A percentile compares a stretch with the other conserved stretches of the same genome.
Evolutionary conservation across 2,329 filamentous ascomycete genomes (phyloP).

Genomic region (Grosmannia serpens): DNA sequence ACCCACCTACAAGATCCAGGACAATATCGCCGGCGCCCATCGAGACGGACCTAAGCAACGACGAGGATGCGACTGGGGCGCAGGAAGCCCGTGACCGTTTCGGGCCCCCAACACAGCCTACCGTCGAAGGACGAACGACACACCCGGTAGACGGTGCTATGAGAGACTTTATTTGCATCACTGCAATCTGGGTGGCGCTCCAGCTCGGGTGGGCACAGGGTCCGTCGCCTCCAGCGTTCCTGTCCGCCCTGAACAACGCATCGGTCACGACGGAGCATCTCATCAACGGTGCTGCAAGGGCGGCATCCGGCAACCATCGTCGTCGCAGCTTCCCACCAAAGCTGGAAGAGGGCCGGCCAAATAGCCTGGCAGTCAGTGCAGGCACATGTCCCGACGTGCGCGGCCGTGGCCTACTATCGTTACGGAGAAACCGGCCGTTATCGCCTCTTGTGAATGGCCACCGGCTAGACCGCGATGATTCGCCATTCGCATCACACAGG

Average conservation of each 20-base stretch:
- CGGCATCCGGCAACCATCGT: background rate
- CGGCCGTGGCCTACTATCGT: constrained; percentile 7
- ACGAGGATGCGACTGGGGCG: constrained; percentile 5
- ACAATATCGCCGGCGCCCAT: constrained; percentile 9
- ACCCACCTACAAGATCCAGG: constrained; percentile 30
- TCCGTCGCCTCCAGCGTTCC: background rate
- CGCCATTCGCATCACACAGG: constrained; percentile 1
- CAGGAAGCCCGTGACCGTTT: constrained; percentile 4
- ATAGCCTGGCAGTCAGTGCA: background rate
- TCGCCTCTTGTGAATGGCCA: background rate
- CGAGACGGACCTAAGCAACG: constrained; percentile 15
- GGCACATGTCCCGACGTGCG: background rate
- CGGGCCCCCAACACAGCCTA: background rate
- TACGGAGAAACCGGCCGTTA: background rate
- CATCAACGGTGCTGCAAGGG: background rate
- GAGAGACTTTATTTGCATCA: constrained; percentile 37
- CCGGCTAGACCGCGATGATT: constrained; percentile 2
- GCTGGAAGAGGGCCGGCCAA: background rate
- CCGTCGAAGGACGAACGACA: constrained; percentile 19
- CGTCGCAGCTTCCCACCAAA: background rate
- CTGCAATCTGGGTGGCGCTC: constrained; percentile 39
- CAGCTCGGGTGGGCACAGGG: constrained; percentile 26
- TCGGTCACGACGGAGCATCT: background rate
- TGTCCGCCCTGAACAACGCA: background rate
- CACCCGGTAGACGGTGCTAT: constrained; percentile 30